Evolutionary conservation across 306 rosid species (phyloP).

Genomic region (Citrullus amarus): DNA sequence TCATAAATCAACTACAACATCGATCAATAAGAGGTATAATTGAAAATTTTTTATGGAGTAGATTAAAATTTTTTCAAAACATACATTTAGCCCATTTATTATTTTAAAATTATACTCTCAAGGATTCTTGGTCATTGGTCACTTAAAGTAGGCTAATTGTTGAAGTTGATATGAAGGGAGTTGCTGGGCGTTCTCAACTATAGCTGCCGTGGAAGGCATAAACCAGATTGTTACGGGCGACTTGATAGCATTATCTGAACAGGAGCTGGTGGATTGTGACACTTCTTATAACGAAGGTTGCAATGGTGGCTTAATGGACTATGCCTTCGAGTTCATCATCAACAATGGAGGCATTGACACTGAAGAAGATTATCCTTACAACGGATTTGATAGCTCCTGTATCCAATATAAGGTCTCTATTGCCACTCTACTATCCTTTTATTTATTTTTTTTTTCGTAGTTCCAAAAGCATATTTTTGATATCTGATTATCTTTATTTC

Average conservation of each 20-base stretch:
- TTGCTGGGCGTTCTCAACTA: constrained; percentile 86
- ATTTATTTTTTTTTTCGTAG: neutral
- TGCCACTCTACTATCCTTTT: neutral
- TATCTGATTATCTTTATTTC: neutral
- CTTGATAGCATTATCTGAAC: constrained; percentile 65
- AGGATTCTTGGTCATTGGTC: neutral
- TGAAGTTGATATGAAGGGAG: constrained; percentile 42
- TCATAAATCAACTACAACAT: neutral
- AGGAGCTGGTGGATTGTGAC: constrained; percentile 84
- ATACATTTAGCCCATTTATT: neutral
- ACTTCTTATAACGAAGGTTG: constrained; percentile 61
- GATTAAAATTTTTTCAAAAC: neutral
- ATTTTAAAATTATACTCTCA: neutral
- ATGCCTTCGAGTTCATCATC: constrained; percentile 67
- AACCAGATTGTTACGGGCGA: constrained; percentile 74
- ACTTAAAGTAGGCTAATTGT: neutral
- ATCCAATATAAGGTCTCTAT: constrained; percentile 23
- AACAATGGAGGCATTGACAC: constrained; percentile 73
- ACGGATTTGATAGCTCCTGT: constrained; percentile 39
- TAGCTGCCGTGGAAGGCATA: constrained; percentile 68
- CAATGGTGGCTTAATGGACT: constrained; percentile 71
- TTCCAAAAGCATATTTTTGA: neutral
- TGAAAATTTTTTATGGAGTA: neutral
- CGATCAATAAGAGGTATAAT: neutral
- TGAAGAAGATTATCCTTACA: constrained; percentile 75